Evolutionary conservation across 106 monocot species (phyloP), one percentile per base, ranked within the genome.

Genomic region (Apostasia shenzhenica): DNA sequence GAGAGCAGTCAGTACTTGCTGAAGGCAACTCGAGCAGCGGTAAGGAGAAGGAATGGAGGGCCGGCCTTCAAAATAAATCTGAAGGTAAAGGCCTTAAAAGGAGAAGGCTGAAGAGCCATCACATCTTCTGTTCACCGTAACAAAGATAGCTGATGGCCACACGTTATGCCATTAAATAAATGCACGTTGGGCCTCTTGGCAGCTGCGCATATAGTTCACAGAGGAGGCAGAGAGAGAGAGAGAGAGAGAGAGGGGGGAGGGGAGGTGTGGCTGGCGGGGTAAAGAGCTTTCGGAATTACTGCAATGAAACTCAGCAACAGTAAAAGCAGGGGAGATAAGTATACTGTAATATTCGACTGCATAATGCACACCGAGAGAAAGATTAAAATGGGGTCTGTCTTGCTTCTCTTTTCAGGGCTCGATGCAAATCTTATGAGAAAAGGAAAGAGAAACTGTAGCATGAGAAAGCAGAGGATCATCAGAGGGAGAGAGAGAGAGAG

Each of bases 11-110:
- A 63, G 63, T 63, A 45, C 63, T 45, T 45, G n/a, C n/a, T 3
- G 46, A 14, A 61, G 5, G 6, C 5, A 63, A 63, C 63, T 45
- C 45, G 45, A 13, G 44, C 63, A 63, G 63, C 63, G 8, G 56
- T n/a, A 13, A 47, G 63, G 63, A 47, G 63, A 63, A 7, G 63
- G 14, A 50, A 50, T 8, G 8, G 63, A 63, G 45, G 13, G 46
- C 63, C 46, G 46, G 44, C 63, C 46, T 63, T 47, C 63, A 8
- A 63, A 67, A 67, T 67, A 67, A 67, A 67, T 67, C 51, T 67
- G 67, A 52, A 53, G 67, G 66, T 2, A 54, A 11, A 54, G 53
- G 26, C 26, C 26, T 26, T 26, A 26, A 61, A 43, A 40, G 43
- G 61, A 43, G 42, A 42, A 61, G 61, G 14, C 5, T 63, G 41